phyloP scores from a whole-genome alignment of 257 asterid species.

The Solanum sejunctum region DNA sequence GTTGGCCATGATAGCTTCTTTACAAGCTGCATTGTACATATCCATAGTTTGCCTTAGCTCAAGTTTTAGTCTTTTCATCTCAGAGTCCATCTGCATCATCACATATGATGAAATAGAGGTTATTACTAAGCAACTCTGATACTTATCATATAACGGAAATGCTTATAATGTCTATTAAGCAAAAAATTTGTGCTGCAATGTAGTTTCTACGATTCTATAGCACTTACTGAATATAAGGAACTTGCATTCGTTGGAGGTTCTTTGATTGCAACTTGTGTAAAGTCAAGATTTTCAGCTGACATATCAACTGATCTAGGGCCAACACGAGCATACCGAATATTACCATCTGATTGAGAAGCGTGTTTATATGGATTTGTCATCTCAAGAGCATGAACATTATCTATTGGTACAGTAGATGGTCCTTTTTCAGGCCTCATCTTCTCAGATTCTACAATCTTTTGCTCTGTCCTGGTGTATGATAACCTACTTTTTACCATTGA shows the following conservation, averaged over 20 bases:
- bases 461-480: not conserved
- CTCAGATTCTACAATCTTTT: not conserved
- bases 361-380: slow-evolving; percentile 3
- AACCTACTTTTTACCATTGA: not conserved
- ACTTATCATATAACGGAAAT: not conserved
- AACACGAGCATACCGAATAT: not conserved
- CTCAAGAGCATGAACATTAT: not conserved
- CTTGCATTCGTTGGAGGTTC: slow-evolving; percentile 7
- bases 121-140: not conserved
- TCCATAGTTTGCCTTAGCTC: slow-evolving; percentile 65
- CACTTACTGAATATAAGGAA: slow-evolving; percentile 27
- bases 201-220: not conserved
- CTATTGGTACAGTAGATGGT: not conserved
- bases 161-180: not conserved
- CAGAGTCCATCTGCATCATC: slow-evolving; percentile 18
- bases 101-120: not conserved
- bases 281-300: slow-evolving; percentile 9
- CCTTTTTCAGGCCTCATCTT: not conserved
- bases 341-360: slow-evolving; percentile 1
- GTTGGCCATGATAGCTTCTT: slow-evolving; percentile 58
- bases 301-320: slow-evolving; percentile 17
- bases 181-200: not conserved
- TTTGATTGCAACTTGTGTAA: not conserved
- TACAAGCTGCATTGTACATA: slow-evolving; percentile 67
- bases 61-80: slow-evolving; percentile 41